Evolutionary conservation across 192 early-diverging fungal genomes (phyloP), one percentile per base, ranked within the genome.

Genomic region (Podila horticola): DNA sequence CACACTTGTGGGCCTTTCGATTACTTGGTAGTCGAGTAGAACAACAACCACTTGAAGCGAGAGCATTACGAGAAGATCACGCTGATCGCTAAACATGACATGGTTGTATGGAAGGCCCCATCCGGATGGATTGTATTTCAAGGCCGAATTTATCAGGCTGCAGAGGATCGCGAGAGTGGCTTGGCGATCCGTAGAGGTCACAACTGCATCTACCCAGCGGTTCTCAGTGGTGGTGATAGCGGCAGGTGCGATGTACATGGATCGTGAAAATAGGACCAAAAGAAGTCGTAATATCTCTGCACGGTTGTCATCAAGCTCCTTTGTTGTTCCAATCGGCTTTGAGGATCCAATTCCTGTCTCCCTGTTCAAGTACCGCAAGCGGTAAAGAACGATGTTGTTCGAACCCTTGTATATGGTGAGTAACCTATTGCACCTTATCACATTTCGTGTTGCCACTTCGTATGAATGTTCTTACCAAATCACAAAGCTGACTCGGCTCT

Each of bases 61-160:
- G 24, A 93, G 63, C n/a, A 91, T 84, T 13, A 94, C 92, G 5
- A 95, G 85, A 26, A 90, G 85, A 66, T 98, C 96, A 17, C 87
- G 77, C 0, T 92, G 85, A 70, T 96, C 92, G 12, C 88, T 85
- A 55, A 93, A 89, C 45, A 95, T 60, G 7, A 95, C 85, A 77
- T 95, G 94, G 70, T 96, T 95, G 82, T 97, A 98, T 45, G 95
- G 95, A 13, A 95, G 85, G 6, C 89, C 92, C 95, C 95, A 97
- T 30, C 95, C 95, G 15, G 92, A 86, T 8, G 93, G 92, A 72
- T 96, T 93, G 74, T 96, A 95, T 49, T 91, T 91, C 8, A 92
- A 79, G 3, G 90, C 90, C 1, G 95, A 96, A 72, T 98, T 98
- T 51, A 97, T 71, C 30, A 97, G 73, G 74, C 94, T 96, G 85